Percentiles rank a stretch among this genome's conserved stretches.
Conservation (phyloP, 1,284 basidiomycete species). For the Phenoliferia sp. region DNA sequence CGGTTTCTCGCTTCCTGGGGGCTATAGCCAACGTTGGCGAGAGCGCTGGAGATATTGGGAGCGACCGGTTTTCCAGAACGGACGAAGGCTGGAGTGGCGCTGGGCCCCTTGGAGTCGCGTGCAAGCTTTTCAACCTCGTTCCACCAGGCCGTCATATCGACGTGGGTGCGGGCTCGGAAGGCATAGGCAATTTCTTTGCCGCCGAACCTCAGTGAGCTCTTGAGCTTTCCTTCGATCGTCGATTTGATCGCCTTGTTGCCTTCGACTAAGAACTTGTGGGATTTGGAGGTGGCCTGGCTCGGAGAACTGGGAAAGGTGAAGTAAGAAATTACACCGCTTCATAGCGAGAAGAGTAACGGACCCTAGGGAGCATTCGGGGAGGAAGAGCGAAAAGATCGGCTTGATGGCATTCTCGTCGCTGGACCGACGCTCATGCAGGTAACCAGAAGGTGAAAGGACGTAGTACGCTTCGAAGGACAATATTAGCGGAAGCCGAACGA, state of each 20-base stretch:
- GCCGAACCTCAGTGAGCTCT: conserved; percentile 35
- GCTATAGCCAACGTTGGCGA: too few relatives aligned
- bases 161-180: conserved; percentile 34
- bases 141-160: conserved; percentile 37
- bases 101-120: conserved; percentile 30
- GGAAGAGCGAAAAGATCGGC: conserved; percentile 37
- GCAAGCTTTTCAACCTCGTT: conserved; percentile 29
- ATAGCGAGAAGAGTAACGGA: background rate
- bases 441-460: conserved; percentile 38
- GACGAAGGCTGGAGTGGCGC: background rate
- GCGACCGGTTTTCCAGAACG: too few relatives aligned
- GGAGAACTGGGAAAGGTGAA: background rate
- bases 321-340: background rate
- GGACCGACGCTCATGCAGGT: conserved; percentile 36
- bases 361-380: conserved; percentile 34
- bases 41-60: too few relatives aligned
- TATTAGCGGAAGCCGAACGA: background rate
- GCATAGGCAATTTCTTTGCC: conserved; percentile 33
- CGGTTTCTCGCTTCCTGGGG: too few relatives aligned
- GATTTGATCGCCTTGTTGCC: conserved; percentile 23
- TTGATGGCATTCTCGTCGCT: conserved; percentile 28
- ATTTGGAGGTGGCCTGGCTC: conserved; percentile 27
- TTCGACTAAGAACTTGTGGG: conserved; percentile 30
- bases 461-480: conserved; percentile 17
- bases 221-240: conserved; percentile 27